phyloP scores from a whole-genome alignment of 306 rosid genomes.

The Cucurbita moschata region DNA sequence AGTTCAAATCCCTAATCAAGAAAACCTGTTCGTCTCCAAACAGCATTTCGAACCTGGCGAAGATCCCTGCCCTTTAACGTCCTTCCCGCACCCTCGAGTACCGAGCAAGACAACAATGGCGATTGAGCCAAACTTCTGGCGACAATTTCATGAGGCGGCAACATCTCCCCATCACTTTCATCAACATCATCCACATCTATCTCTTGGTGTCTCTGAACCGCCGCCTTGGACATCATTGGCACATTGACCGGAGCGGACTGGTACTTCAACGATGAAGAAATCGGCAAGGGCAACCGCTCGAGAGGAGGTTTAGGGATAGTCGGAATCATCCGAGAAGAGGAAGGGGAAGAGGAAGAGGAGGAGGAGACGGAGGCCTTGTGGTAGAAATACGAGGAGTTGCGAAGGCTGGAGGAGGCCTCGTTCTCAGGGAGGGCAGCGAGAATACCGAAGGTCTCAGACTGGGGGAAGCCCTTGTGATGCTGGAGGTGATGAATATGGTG shows the following conservation, averaged over 20 bases:
- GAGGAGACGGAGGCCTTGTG: conserved; percentile 43
- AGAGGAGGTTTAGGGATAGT: conserved; percentile 39
- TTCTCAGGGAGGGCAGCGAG: conserved; percentile 68
- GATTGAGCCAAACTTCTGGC: conserved; percentile 33
- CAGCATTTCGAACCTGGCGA: conserved; percentile 62
- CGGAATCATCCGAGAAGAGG: conserved; percentile 45
- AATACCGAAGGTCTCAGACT: conserved; percentile 52
- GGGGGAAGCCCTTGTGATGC: conserved; percentile 21
- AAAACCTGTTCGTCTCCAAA: conserved; percentile 73
- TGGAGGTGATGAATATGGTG: conserved; percentile 4
- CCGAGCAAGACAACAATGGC: conserved; percentile 48
- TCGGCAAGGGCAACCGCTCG: conserved; percentile 17
- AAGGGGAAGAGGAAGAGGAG: conserved; percentile 26
- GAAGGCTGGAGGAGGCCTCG: conserved; percentile 20
- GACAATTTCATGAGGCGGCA: conserved; percentile 74
- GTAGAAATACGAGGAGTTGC: conserved; percentile 25
- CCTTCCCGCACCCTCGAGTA: conserved; percentile 76
- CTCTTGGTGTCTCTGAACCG: conserved; percentile 20
- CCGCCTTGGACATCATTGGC: conserved; percentile 31
- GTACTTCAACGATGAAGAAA: conserved; percentile 26
- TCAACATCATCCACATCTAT: conserved; percentile 17
- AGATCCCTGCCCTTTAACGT: conserved; percentile 58
- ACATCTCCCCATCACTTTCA: conserved; percentile 30
- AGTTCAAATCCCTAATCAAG: conserved; percentile 28
- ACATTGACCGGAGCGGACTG: conserved; percentile 73